Base-by-base conservation (phyloP, 2,329 filamentous ascomycete species). In the Boeremia exigua region DNA sequence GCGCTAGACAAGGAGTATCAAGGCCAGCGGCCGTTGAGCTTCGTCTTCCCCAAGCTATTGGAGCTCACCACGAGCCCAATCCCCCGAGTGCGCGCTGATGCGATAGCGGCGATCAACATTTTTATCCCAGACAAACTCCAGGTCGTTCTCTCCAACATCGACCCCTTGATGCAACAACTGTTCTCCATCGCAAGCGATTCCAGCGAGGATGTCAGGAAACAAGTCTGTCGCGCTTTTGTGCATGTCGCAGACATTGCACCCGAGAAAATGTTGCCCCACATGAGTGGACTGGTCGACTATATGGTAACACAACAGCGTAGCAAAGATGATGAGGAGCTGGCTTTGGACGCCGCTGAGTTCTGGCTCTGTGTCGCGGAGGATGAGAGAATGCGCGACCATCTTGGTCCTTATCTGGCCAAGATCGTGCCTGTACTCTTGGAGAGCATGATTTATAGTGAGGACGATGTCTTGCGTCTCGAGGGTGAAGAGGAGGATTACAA, bases 341-440 rank as follows among this genome's bases (percentile, higher is more conserved):
- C 94, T 33, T 88, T 96, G 62, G 95, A 99, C 73, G 95, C 95
- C 8, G 92, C 95, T 5, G 95, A 99, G 75, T 99, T 99, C 72
- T 99, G 96, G 92, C 85, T 99, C 39, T 92, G 92, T 34, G 88
- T 96, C 17, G 93, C 92, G 57, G 95, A 97, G 73, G 91, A 96
- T 71, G 85, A 90, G 37, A 85, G 89, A 56, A 79, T 98, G 48
- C 92, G 91, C 79, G 84, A 87, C 63, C 84, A 86, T 0, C 81
- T 99, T 40, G 87, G 84, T 8, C 92, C 92, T 0, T 91, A 91
- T 71, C 85, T 98, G 52, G 78, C 84, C 62, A 91, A 90, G 74
- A 94, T 98, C 61, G 89, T 99, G 28, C 95, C 95, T 0, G 90
- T 97, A 1, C 80, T 99, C 47, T 84, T 99, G 7, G 87, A 95